A percentile compares a stretch with the other conserved stretches of the same genome.
Evolutionary conservation across 768 basidiomycete genomes (phyloP).

Genomic region (Lentinula sp.): DNA sequence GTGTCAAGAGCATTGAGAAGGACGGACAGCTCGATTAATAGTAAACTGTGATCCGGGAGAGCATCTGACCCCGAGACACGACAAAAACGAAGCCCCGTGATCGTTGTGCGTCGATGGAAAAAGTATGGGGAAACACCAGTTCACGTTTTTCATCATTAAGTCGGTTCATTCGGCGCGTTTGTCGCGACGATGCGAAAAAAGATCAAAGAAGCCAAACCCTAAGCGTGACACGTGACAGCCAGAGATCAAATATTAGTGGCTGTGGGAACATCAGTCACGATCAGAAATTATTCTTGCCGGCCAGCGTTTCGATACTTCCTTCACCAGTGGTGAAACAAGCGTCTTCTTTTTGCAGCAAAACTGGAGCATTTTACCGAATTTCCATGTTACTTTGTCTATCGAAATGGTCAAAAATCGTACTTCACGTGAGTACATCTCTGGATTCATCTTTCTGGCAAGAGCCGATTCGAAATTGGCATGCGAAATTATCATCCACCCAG

Average conservation of each 20-base stretch:
- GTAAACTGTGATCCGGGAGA: background rate
- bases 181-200: background rate
- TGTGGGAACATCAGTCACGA: slow-evolving; percentile 3
- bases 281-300: background rate
- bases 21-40: background rate
- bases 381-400: slow-evolving; percentile 18
- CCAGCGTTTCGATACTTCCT: background rate
- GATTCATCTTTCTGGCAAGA: slow-evolving; percentile 8
- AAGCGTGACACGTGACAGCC: background rate
- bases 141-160: background rate
- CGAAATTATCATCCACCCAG: slow-evolving; percentile 7
- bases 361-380: slow-evolving; percentile 35
- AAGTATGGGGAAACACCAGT: background rate
- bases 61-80: background rate
- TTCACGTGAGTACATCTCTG: slow-evolving; percentile 22
- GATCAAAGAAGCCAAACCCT: too few species aligned
- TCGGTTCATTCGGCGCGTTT: background rate
- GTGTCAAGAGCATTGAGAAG: background rate
- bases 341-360: slow-evolving; percentile 18
- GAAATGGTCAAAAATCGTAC: slow-evolving; percentile 39
- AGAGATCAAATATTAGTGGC: background rate
- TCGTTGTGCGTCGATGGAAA: background rate
- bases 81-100: background rate
- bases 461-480: slow-evolving; percentile 12
- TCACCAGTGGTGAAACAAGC: slow-evolving; percentile 13